Evolutionary conservation across 2,329 filamentous ascomycete species (phyloP).

Genomic region (Trichophyton benhamiae): DNA sequence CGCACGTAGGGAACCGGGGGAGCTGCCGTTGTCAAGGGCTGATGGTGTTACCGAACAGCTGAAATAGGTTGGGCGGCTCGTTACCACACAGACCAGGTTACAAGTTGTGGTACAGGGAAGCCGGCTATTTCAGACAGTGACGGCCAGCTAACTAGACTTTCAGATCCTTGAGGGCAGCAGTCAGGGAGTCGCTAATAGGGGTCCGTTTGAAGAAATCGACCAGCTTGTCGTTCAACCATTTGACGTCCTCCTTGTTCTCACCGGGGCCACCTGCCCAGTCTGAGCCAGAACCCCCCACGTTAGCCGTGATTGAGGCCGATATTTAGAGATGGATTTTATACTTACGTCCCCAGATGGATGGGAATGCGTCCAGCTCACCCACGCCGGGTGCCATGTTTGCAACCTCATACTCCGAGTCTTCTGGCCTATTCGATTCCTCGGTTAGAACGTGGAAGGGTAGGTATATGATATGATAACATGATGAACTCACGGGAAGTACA

Average conservation of each 20-base stretch:
- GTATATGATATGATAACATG: neutral
- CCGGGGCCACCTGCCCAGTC: constrained; percentile 58
- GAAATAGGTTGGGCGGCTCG: neutral
- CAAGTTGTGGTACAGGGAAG: neutral
- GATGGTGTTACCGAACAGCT: neutral
- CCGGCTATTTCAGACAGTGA: neutral
- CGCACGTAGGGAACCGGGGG: neutral
- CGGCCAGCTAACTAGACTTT: neutral
- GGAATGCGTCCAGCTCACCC: constrained; percentile 43
- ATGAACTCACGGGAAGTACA: constrained; percentile 58
- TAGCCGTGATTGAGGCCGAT: neutral
- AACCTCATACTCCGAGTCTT: constrained; percentile 66
- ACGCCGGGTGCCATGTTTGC: constrained; percentile 47
- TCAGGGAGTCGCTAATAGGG: neutral
- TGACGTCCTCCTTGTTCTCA: constrained; percentile 55
- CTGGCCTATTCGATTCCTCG: constrained; percentile 39
- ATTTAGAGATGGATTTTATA: constrained; percentile 11
- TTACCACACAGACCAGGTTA: neutral
- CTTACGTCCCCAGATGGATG: constrained; percentile 54
- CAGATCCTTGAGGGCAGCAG: neutral
- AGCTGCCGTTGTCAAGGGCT: neutral
- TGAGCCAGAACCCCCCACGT: constrained; percentile 10
- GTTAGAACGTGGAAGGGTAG: neutral
- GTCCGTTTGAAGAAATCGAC: constrained; percentile 38
- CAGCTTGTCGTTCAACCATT: constrained; percentile 57